These are phyloP conservation scores for Aspergillus ustus DNA, from an alignment of 2,329 filamentous ascomycete species.

Conservation along the genomic window DNA sequence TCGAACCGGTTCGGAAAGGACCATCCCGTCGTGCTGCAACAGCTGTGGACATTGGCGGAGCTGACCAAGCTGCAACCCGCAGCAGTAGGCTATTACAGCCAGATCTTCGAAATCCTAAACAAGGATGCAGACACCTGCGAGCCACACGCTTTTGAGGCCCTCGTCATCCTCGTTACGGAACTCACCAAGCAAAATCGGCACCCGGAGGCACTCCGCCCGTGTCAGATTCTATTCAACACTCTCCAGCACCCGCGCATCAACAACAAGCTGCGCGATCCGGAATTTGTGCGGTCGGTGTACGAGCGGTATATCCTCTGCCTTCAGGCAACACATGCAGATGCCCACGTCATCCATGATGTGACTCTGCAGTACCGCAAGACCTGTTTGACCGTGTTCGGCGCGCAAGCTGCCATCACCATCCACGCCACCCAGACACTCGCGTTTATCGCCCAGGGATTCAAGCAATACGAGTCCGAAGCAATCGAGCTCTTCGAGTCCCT, in stretches of 20 bases:
- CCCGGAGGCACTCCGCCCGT: constrained; percentile 41
- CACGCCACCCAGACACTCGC: constrained; percentile 42
- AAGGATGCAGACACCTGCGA: constrained; percentile 39
- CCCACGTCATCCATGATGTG: constrained; percentile 38
- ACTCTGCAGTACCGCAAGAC: constrained; percentile 39
- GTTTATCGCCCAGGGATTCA: constrained; percentile 42
- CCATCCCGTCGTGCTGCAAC: constrained; percentile 41
- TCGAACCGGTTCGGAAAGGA: constrained; percentile 36
- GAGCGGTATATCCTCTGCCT: constrained; percentile 41
- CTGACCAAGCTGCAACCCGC: constrained; percentile 40
- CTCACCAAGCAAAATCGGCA: constrained; percentile 42
- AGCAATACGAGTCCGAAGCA: constrained; percentile 40
- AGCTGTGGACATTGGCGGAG: constrained; percentile 42
- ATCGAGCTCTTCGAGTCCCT: constrained; percentile 42
- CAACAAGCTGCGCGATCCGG: constrained; percentile 38
- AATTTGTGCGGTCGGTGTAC: constrained; percentile 39
- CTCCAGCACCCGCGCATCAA: constrained; percentile 37
- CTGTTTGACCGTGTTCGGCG: constrained; percentile 42
- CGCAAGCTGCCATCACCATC: constrained; percentile 40
- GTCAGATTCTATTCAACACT: constrained; percentile 41
- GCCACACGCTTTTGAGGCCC: constrained; percentile 44
- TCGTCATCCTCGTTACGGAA: constrained; percentile 43
- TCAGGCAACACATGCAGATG: constrained; percentile 36
- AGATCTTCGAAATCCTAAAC: constrained; percentile 42
- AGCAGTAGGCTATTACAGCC: constrained; percentile 44